A percentile compares a stretch with the other conserved stretches of the same genome.
Conservation (phyloP, 805 yeast genomes). For the Yamadazyma takamatsuzukensis region DNA sequence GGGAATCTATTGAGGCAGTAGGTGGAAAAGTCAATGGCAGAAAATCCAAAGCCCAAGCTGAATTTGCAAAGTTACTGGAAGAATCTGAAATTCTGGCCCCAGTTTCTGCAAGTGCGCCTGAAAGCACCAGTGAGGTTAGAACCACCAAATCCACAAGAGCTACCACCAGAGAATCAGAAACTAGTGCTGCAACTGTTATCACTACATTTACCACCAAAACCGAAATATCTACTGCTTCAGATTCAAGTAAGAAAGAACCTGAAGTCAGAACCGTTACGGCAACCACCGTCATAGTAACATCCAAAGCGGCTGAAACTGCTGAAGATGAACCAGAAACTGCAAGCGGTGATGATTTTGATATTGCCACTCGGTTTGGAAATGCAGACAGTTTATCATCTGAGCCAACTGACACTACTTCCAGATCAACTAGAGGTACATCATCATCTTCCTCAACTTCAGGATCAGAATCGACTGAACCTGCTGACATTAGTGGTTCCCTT, state of each 20-base stretch:
- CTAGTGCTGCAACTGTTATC: constrained; percentile 2
- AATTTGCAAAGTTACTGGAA: constrained; percentile 27
- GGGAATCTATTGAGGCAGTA: constrained; percentile 55
- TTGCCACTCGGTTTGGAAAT: no score
- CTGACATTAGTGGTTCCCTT: no score
- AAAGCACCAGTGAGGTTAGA: constrained; percentile 1
- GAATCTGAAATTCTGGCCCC: constrained; percentile 20
- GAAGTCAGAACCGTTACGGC: neutral
- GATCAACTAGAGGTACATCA: neutral
- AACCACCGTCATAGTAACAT: neutral
- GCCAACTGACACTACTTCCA: neutral
- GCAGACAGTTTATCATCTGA: neutral
- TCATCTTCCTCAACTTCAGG: constrained; percentile 1
- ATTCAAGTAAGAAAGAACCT: neutral
- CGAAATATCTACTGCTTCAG: no score
- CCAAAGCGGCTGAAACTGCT: neutral
- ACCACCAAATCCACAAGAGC: constrained; percentile 3
- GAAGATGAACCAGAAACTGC: neutral
- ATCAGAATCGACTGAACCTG: neutral
- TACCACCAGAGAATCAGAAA: constrained; percentile 2
- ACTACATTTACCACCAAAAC: constrained; percentile 2
- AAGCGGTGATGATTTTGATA: no score
- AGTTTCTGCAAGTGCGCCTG: neutral
- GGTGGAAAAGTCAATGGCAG: constrained; percentile 65
- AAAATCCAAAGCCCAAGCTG: constrained; percentile 35